A percentile compares a stretch with the other conserved stretches of the same genome.
phyloP scores from a whole-genome alignment of 169 alveolate species.

The Plasmodium billcollinsi region DNA sequence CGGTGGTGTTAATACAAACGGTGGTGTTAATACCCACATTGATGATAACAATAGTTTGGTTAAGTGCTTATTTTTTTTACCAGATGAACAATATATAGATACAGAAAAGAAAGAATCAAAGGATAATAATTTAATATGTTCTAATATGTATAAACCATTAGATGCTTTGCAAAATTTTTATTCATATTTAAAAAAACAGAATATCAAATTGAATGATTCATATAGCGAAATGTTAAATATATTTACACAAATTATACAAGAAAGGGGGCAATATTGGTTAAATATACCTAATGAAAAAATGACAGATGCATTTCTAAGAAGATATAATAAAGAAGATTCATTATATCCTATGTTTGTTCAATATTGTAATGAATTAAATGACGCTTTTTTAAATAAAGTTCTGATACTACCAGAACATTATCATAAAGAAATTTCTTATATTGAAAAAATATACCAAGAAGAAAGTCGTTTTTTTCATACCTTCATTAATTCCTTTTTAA shows the following conservation, averaged over 20 bases:
- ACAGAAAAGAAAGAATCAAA: not conserved
- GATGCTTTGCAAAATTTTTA: slow-evolving; percentile 48
- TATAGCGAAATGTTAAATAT: slow-evolving; percentile 25
- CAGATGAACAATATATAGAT: slow-evolving; percentile 9
- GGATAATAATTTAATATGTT: too few species aligned
- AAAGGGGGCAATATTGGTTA: slow-evolving; percentile 59
- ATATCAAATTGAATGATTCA: slow-evolving; percentile 37
- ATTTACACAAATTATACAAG: slow-evolving; percentile 61
- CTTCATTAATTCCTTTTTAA: slow-evolving; percentile 16
- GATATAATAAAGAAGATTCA: slow-evolving; percentile 65
- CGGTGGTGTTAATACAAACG: too few species aligned
- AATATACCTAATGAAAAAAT: slow-evolving; percentile 44
- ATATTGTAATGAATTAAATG: slow-evolving; percentile 24
- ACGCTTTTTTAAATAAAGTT: slow-evolving; percentile 21
- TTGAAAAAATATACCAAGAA: slow-evolving; percentile 36
- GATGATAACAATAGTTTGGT: slow-evolving; percentile 3
- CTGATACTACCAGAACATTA: slow-evolving; percentile 8
- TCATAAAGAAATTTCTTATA: slow-evolving; percentile 15
- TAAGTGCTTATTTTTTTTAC: slow-evolving; percentile 51
- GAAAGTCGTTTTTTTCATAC: slow-evolving; percentile 41
- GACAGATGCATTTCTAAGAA: slow-evolving; percentile 45
- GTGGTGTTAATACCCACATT: too few species aligned
- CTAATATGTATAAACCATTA: slow-evolving; percentile 44
- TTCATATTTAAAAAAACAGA: slow-evolving; percentile 24
- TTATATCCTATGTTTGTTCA: slow-evolving; percentile 44